Base-by-base conservation (phyloP, 345 rosid genomes). In the Populus deltoides region DNA sequence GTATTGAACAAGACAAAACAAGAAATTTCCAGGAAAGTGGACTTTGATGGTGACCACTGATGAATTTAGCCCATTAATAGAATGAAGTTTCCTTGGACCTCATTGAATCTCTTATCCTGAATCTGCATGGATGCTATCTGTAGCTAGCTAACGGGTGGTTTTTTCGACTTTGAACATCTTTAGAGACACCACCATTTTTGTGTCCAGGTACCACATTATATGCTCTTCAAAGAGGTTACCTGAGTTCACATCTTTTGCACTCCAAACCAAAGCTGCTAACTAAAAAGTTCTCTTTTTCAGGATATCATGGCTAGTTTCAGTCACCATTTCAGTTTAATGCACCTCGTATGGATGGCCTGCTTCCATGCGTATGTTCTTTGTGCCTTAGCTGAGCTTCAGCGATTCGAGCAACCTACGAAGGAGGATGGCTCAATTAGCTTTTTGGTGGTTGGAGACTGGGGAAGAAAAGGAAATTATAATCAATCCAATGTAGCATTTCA, bases 381-480 rank as follows among this genome's bases (percentile, higher is more conserved):
- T 51, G 36, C 66, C 17, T 76, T 53, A 3, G 67, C 73, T 6
- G n/a, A 76, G 55, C 67, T 76, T 76, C 79, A 55, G 38, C 51
- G 67, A 3, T 76, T 76, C 43, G 17, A 68, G n/a, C 79, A 76
- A 36, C 66, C 79, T n/a, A 2, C 57, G 8, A 76, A 76, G 38
- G 51, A 59, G 0, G 79, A 76, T 53, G 79, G 79, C 9, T 76
- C 73, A 36, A 38, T 76, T 20, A 76, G 79, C 15, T 76, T 76
- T 43, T 25, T 76, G 79, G 73, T 76, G 8, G 33, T 76, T 36
- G 79, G 79, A 35, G 79, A 76, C 49, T 76, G 79, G 79, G 79
- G 79, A 35, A 51, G 79, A 68, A 76, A 29, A 68, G 79, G 79
- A 15, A 8, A 10, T 0, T 76, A 49, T 9, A 76, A 76, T 6